A percentile compares a stretch with the other conserved stretches of the same genome.
These are phyloP conservation scores for Perkinsus olseni DNA, from an alignment of 169 alveolate genomes.

Conservation along the genomic window DNA sequence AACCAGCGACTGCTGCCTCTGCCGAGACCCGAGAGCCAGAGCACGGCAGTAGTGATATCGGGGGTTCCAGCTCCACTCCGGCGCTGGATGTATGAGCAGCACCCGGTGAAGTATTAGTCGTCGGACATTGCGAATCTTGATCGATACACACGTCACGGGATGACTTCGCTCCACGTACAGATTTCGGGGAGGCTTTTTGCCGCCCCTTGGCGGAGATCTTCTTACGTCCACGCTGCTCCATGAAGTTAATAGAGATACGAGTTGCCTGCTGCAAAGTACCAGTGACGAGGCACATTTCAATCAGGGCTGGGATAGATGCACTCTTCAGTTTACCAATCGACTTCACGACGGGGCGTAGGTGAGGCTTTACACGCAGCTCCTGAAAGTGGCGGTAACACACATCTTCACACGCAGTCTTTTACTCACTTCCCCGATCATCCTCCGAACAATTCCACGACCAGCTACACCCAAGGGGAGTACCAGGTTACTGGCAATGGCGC, in stretches of 20 bases:
- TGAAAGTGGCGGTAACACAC: background rate
- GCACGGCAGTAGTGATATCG: too few species aligned
- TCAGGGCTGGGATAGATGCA: background rate
- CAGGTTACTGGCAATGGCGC: background rate
- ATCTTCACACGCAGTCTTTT: background rate
- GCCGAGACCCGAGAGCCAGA: too few species aligned
- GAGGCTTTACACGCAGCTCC: background rate
- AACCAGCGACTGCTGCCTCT: too few species aligned
- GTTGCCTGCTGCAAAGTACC: background rate
- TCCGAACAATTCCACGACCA: background rate
- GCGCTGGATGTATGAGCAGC: too few species aligned
- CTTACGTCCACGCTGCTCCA: background rate
- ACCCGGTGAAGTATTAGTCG: too few species aligned
- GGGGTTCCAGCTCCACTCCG: too few species aligned
- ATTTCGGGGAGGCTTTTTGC: background rate
- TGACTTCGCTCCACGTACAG: background rate
- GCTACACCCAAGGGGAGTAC: background rate
- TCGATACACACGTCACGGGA: background rate
- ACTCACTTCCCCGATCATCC: background rate
- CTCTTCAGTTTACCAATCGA: background rate
- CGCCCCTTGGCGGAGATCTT: background rate
- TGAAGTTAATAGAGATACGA: background rate
- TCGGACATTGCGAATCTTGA: too few species aligned
- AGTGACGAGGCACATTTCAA: background rate
- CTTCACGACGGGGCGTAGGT: background rate